phyloP scores from a whole-genome alignment of 1,139 yeast genomes.

The Candida sp. region DNA sequence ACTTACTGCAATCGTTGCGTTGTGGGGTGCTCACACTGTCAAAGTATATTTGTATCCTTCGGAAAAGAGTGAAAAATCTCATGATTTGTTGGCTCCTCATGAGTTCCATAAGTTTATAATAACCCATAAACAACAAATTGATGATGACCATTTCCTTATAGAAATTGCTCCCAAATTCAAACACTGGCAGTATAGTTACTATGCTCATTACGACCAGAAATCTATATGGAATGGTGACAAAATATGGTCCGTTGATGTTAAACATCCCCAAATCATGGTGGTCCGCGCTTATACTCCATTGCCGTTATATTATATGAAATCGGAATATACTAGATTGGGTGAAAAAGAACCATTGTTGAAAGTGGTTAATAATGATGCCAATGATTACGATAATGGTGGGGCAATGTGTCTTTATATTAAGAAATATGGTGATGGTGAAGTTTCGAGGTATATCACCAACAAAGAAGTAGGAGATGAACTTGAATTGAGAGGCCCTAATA shows the following conservation, averaged over 20 bases:
- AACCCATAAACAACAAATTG: constrained; percentile 65
- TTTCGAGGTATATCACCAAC: constrained; percentile 70
- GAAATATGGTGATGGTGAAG: constrained; percentile 79
- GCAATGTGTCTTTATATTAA: constrained; percentile 75
- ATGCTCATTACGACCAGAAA: constrained; percentile 32
- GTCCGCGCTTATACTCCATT: constrained; percentile 86
- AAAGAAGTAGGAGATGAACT: constrained; percentile 64
- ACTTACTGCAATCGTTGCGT: constrained; percentile 45
- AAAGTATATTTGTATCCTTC: constrained; percentile 46
- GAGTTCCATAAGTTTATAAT: constrained; percentile 67
- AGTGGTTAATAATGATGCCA: constrained; percentile 40
- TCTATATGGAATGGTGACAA: constrained; percentile 70
- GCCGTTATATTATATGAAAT: constrained; percentile 58
- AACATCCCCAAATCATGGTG: constrained; percentile 92
- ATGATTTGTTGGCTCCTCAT: constrained; percentile 52
- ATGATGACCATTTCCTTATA: constrained; percentile 64
- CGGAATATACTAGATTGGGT: constrained; percentile 43
- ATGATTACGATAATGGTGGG: constrained; percentile 56
- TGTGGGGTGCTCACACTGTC: constrained; percentile 64
- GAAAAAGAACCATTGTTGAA: constrained; percentile 46
- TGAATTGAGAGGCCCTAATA: constrained; percentile 79
- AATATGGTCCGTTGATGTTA: constrained; percentile 86
- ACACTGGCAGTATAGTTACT: constrained; percentile 48
- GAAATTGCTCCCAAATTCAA: constrained; percentile 67
- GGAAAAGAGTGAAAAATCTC: constrained; percentile 37